These are phyloP conservation scores for Penicillium digitatum DNA, from an alignment of 2,329 filamentous ascomycete genomes.

Conservation along the genomic window DNA sequence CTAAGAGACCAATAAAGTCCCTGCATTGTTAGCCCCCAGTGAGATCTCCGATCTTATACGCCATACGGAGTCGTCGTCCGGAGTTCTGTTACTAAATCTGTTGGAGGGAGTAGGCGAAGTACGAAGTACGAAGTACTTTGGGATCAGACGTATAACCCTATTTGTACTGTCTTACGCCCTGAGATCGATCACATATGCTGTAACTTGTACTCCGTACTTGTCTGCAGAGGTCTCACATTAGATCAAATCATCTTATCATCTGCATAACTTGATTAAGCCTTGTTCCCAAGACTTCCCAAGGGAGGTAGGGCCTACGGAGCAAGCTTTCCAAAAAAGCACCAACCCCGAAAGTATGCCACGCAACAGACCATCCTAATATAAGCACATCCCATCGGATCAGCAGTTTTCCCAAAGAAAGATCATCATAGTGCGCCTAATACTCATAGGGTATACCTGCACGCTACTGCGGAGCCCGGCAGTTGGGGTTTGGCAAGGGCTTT, in stretches of 20 bases:
- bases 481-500: conserved; percentile 12
- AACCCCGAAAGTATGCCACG: conserved; percentile 8
- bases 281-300: neutral
- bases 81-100: neutral
- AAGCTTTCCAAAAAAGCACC: conserved; percentile 3
- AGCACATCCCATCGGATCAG: neutral
- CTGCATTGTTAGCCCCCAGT: conserved; percentile 12
- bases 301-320: conserved; percentile 1
- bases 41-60: conserved; percentile 3
- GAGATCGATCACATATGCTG: too few relatives aligned
- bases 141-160: neutral
- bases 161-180: neutral
- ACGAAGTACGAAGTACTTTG: too few relatives aligned
- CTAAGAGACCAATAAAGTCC: conserved; percentile 15
- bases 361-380: neutral
- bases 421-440: neutral
- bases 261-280: neutral
- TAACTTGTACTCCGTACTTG: too few relatives aligned
- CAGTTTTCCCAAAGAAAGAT: neutral
- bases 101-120: neutral
- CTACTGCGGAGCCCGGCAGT: conserved; percentile 20
- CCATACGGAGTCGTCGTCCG: neutral
- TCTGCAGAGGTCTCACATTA: neutral
- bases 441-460: neutral
- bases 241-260: neutral